phyloP scores from a whole-genome alignment of 2,329 filamentous ascomycete species.

The Seiridium unicorne region DNA sequence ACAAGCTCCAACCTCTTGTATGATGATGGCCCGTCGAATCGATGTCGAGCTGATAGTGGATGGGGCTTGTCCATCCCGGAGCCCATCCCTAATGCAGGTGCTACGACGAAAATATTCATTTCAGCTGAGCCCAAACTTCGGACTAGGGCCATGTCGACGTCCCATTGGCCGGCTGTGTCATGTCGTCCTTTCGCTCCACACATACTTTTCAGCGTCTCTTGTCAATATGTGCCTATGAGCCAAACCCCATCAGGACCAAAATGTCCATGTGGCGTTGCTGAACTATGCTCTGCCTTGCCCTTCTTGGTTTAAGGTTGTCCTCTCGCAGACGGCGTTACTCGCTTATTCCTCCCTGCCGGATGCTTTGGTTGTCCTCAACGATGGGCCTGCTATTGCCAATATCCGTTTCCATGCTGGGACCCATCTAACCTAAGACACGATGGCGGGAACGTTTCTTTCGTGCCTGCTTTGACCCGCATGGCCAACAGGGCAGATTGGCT shows the following conservation, averaged over 20 bases:
- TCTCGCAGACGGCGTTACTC: not conserved
- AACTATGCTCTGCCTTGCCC: conserved; percentile 18
- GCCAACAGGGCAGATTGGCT: conserved; percentile 15
- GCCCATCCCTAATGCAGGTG: conserved; percentile 1
- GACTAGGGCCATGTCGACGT: not conserved
- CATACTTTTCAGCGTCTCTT: conserved; percentile 4
- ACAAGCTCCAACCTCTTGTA: not conserved
- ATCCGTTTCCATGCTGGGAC: not conserved
- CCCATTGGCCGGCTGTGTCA: conserved; percentile 14
- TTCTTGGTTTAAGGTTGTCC: conserved; percentile 7
- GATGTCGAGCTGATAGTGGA: conserved; percentile 3
- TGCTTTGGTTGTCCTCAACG: too few species aligned
- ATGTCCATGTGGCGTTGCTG: conserved; percentile 26
- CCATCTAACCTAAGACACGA: not conserved
- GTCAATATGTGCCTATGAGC: conserved; percentile 20
- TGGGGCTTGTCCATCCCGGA: not conserved
- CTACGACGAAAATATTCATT: conserved; percentile 15
- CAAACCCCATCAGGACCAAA: conserved; percentile 22
- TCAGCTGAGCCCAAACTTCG: conserved; percentile 17
- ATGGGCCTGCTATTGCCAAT: not conserved
- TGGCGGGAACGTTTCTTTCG: not conserved
- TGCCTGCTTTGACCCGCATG: not conserved
- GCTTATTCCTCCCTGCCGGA: too few species aligned
- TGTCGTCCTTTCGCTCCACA: conserved; percentile 12
- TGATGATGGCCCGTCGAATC: not conserved